These are phyloP conservation scores for Claviceps paspali DNA, from an alignment of 2,329 filamentous ascomycete genomes.

Conservation along the genomic window DNA sequence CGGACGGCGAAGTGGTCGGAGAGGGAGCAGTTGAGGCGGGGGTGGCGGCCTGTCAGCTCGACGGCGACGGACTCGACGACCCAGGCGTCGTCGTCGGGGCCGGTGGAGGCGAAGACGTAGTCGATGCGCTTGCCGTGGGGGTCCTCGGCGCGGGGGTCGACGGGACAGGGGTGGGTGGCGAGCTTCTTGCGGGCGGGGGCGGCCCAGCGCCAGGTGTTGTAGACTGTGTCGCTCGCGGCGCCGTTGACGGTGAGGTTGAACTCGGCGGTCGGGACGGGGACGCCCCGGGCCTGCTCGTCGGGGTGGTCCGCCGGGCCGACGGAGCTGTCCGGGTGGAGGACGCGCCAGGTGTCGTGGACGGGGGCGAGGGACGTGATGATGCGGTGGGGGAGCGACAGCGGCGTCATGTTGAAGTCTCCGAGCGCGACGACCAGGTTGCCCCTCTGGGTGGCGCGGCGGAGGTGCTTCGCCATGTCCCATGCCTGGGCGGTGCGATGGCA, in stretches of 20 bases:
- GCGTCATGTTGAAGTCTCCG: conserved; percentile 97
- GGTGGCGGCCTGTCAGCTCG: conserved; percentile 69
- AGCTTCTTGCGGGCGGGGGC: conserved; percentile 53
- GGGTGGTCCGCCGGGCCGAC: conserved; percentile 56
- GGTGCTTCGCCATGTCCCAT: conserved; percentile 86
- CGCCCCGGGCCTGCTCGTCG: conserved; percentile 48
- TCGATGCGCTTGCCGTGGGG: conserved; percentile 74
- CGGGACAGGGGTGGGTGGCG: conserved; percentile 36
- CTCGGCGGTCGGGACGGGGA: conserved; percentile 57
- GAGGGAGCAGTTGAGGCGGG: conserved; percentile 65
- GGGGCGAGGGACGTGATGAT: conserved; percentile 66
- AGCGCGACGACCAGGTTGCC: conserved; percentile 74
- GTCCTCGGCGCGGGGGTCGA: conserved; percentile 54
- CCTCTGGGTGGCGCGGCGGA: conserved; percentile 63
- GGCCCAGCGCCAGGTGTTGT: conserved; percentile 91
- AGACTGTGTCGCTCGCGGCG: conserved; percentile 67
- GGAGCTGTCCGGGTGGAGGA: conserved; percentile 70
- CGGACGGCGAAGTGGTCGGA: conserved; percentile 93
- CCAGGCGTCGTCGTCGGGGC: conserved; percentile 37
- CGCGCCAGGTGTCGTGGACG: conserved; percentile 71
- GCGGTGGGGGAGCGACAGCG: conserved; percentile 66
- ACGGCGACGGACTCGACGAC: conserved; percentile 55
- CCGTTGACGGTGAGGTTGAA: conserved; percentile 72
- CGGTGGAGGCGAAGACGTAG: conserved; percentile 73
- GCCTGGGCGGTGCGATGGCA: conserved; percentile 85